Percentiles rank a stretch among this genome's conserved stretches.
Evolutionary conservation across 768 basidiomycete genomes (phyloP).

Genomic region (Rhodotorula diobovata): DNA sequence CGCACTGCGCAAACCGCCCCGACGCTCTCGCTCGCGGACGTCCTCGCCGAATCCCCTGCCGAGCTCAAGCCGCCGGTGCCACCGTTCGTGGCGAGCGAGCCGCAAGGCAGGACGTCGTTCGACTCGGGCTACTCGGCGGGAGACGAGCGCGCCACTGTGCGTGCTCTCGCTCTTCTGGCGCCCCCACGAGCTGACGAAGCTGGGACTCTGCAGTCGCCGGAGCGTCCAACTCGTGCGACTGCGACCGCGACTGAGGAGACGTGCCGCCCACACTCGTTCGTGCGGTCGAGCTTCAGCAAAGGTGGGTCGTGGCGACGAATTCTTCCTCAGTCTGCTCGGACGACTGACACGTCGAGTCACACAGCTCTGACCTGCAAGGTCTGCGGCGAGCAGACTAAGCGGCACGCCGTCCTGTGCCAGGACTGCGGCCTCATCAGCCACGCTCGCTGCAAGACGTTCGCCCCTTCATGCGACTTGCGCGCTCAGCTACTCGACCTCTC

Average conservation of each 20-base stretch:
- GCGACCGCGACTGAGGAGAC: background rate
- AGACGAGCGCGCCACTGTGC: background rate
- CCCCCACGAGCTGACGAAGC: background rate
- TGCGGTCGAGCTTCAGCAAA: background rate
- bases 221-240: background rate
- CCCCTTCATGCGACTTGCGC: conserved; percentile 37
- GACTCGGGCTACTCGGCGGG: conserved; percentile 12
- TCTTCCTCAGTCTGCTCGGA: accelerated
- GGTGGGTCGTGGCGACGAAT: background rate
- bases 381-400: conserved; percentile 73
- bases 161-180: background rate
- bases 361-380: conserved; percentile 82
- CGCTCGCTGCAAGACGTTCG: conserved; percentile 34
- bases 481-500: conserved; percentile 29
- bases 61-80: background rate
- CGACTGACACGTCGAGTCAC: background rate
- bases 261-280: background rate
- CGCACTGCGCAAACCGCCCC: conserved; percentile 43
- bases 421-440: conserved; percentile 87
- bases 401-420: conserved; percentile 78
- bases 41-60: conserved; percentile 1
- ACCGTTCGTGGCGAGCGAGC: background rate
- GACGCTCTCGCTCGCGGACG: conserved; percentile 32
- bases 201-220: background rate
- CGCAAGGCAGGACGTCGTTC: background rate